Percentiles rank a stretch among this genome's conserved stretches.
Conservation (phyloP, 83 land plant species). For the Picea abies region DNA sequence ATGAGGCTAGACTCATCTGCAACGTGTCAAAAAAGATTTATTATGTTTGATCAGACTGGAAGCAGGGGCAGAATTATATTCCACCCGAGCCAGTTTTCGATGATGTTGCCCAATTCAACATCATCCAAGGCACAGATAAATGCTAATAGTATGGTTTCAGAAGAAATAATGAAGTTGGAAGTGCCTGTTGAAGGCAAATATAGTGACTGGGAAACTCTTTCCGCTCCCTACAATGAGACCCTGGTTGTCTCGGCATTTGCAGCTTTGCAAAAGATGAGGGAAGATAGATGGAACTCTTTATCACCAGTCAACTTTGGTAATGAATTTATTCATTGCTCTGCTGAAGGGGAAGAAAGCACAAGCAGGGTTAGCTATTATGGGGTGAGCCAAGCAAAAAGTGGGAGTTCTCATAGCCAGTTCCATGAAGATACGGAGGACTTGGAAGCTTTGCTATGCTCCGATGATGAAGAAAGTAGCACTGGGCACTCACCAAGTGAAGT, state of each 20-base stretch:
- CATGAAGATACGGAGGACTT: slow-evolving; percentile 74
- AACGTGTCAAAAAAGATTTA: slow-evolving; percentile 32
- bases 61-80: slow-evolving; percentile 41
- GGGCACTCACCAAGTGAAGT: slow-evolving; percentile 43
- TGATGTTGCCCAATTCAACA: not conserved
- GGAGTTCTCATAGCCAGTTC: slow-evolving; percentile 30
- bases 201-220: not conserved
- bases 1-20: not conserved
- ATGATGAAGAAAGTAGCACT: slow-evolving; percentile 53
- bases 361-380: not conserved
- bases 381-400: not conserved
- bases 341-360: slow-evolving; percentile 15
- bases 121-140: not conserved
- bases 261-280: slow-evolving; percentile 4
- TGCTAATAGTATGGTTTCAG: not conserved
- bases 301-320: slow-evolving; percentile 11
- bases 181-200: not conserved
- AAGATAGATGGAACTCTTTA: not conserved
- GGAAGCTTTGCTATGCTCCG: slow-evolving; percentile 68
- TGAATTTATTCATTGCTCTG: slow-evolving; percentile 13
- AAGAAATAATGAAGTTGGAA: not conserved
- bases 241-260: not conserved
- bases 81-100: slow-evolving; percentile 20
- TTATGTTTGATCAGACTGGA: slow-evolving; percentile 61
- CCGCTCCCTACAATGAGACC: not conserved